Percentiles rank a stretch among this genome's conserved stretches.
phyloP scores from a whole-genome alignment of 495 filamentous ascomycete species.

The Neurospora sp. region DNA sequence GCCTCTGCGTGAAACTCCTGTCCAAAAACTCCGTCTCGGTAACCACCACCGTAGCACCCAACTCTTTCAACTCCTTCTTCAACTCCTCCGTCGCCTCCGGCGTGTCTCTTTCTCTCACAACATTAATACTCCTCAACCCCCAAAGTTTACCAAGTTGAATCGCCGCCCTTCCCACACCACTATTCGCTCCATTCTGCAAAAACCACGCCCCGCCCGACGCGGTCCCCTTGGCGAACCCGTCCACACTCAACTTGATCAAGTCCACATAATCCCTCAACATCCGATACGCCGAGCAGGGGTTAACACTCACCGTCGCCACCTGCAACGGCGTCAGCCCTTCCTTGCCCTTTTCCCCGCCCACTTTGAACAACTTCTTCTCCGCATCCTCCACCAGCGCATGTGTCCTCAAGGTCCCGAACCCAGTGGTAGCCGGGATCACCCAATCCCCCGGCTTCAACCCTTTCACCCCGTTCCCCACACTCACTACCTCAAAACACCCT shows the following conservation, averaged over 20 bases:
- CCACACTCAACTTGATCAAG: constrained; percentile 23
- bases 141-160: constrained; percentile 75
- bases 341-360: constrained; percentile 39
- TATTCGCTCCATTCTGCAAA: constrained; percentile 93
- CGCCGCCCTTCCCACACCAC: constrained; percentile 77
- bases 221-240: constrained; percentile 18
- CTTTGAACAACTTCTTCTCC: constrained; percentile 50
- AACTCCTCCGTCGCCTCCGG: constrained; percentile 52
- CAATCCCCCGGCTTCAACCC: constrained; percentile 61
- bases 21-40: constrained; percentile 62
- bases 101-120: constrained; percentile 59
- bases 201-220: constrained; percentile 61
- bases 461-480: constrained; percentile 49
- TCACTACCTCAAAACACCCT: constrained; percentile 75
- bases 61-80: constrained; percentile 54
- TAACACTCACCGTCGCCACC: constrained; percentile 77
- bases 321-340: constrained; percentile 60
- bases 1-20: constrained; percentile 48
- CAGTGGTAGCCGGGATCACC: constrained; percentile 73
- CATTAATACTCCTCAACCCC: constrained; percentile 81
- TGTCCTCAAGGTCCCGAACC: constrained; percentile 88
- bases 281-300: constrained; percentile 85
- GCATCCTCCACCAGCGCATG: constrained; percentile 60
- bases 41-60: constrained; percentile 76
- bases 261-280: constrained; percentile 80